Conservation (phyloP, 1,139 yeast genomes). For the Nakaseomyces uthaithaninus region DNA sequence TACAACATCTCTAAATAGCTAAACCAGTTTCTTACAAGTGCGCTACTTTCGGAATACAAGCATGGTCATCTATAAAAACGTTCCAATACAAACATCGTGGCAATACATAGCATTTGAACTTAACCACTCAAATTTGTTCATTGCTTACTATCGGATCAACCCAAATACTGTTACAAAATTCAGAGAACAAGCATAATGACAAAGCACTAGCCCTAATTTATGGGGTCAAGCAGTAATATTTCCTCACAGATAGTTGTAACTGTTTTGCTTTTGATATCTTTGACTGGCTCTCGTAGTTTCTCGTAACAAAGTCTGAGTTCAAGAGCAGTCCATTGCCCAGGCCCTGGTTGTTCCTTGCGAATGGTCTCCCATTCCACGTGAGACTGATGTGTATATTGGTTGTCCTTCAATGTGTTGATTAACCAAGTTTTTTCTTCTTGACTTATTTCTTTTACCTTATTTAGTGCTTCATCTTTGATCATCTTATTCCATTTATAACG, state of each 20-base stretch:
- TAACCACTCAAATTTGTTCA: too few species aligned
- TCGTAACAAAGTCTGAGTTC: slow-evolving; percentile 38
- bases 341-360: slow-evolving; percentile 36
- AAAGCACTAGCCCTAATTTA: too few species aligned
- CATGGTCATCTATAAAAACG: too few species aligned
- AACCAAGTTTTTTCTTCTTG: slow-evolving; percentile 47
- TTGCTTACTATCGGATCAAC: too few species aligned
- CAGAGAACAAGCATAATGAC: too few species aligned
- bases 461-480: slow-evolving; percentile 42
- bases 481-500: slow-evolving; percentile 82
- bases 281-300: slow-evolving; percentile 28
- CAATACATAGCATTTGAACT: too few species aligned
- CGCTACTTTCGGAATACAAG: too few species aligned
- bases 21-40: neutral
- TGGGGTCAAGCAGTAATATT: neutral
- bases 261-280: slow-evolving; percentile 3
- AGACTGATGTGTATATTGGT: slow-evolving; percentile 37
- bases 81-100: too few species aligned
- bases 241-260: slow-evolving; percentile 4
- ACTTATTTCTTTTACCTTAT: slow-evolving; percentile 15
- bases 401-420: slow-evolving; percentile 38
- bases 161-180: too few species aligned
- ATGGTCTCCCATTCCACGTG: slow-evolving; percentile 54
- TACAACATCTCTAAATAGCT: neutral
- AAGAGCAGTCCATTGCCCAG: slow-evolving; percentile 35